Percentiles rank a stretch among this genome's conserved stretches.
Conservation (phyloP, 441 rosid genomes). For the Hura crepitans region DNA sequence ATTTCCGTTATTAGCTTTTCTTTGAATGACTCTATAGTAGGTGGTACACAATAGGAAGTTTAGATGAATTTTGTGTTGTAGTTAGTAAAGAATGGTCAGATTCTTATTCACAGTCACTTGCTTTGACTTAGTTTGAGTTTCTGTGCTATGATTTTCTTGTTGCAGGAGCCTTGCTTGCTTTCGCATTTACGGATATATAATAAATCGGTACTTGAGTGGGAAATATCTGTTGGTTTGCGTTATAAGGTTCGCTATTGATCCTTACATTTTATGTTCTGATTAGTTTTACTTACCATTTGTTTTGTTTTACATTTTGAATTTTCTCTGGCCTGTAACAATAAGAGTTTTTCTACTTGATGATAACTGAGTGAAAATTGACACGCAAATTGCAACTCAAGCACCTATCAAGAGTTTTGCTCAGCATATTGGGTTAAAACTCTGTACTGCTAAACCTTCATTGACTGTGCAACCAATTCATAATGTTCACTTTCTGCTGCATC, state of each 20-base stretch:
- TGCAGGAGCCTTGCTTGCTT: conserved; percentile 78
- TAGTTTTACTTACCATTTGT: not conserved
- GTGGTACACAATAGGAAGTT: not conserved
- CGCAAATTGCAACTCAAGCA: not conserved
- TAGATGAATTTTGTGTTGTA: not conserved
- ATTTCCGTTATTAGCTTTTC: not conserved
- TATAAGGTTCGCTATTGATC: conserved; percentile 49
- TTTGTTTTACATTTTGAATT: conserved; percentile 2
- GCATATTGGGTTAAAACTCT: not conserved
- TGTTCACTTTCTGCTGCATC: not conserved
- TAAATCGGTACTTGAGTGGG: conserved; percentile 93
- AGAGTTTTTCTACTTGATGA: not conserved
- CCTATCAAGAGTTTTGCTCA: not conserved
- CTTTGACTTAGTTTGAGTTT: conserved; percentile 1
- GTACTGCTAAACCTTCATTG: too few relatives aligned
- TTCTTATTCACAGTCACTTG: not conserved
- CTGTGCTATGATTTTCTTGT: conserved; percentile 12
- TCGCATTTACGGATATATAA: conserved; percentile 73
- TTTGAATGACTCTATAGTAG: not conserved
- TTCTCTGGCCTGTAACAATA: not conserved
- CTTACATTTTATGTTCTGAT: conserved; percentile 1
- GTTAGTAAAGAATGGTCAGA: not conserved
- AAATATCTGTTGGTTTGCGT: conserved; percentile 76
- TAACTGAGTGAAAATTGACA: not conserved
- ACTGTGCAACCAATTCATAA: not conserved